phyloP scores from a whole-genome alignment of 23 red algal species.

The Gracilaria vermiculophylla region DNA sequence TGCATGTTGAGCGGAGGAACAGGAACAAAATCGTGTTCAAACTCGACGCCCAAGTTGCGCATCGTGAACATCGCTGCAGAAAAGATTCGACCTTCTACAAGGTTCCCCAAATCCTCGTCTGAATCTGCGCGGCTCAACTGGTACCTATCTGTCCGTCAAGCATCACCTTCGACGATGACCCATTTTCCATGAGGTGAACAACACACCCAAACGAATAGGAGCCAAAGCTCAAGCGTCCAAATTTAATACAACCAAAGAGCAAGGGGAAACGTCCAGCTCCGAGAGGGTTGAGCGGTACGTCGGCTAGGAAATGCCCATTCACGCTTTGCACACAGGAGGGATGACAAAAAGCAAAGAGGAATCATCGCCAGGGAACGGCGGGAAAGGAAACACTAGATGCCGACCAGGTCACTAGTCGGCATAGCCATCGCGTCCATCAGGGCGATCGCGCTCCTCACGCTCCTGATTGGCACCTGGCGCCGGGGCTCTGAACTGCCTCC shows the following conservation, averaged over 20 bases:
- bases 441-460: constrained; percentile 23
- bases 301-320: neutral
- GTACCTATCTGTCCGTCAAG: neutral
- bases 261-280: neutral
- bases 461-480: neutral
- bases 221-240: constrained; percentile 38
- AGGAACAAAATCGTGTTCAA: neutral
- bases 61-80: constrained; percentile 19
- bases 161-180: neutral
- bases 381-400: neutral
- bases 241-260: constrained; percentile 37
- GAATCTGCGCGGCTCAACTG: constrained; percentile 5
- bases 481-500: constrained; percentile 7
- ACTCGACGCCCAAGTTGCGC: neutral
- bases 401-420: neutral
- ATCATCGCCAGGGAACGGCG: neutral
- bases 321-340: neutral
- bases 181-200: constrained; percentile 17
- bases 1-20: neutral
- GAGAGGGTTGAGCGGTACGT: neutral
- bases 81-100: constrained; percentile 6
- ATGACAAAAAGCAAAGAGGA: neutral
- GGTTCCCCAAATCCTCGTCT: constrained; percentile 9
- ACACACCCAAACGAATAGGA: constrained; percentile 29
- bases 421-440: constrained; percentile 21